Conservation (phyloP, 495 filamentous ascomycete genomes). For the Parathielavia appendiculata region DNA sequence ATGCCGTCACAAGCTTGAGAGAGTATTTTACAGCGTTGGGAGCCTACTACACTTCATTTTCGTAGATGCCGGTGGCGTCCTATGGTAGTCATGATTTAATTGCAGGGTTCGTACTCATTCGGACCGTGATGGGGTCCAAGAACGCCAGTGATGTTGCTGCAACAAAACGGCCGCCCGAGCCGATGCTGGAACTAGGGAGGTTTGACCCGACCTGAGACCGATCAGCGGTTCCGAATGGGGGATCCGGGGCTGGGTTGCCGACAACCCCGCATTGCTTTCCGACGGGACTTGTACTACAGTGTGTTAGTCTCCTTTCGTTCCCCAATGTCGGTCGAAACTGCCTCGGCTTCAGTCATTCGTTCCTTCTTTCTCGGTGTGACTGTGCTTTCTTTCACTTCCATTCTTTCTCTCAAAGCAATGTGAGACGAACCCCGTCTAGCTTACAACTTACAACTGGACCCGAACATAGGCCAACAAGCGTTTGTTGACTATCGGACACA, state of each 20-base stretch:
- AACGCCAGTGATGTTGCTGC: too few relatives aligned
- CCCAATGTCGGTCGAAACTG: neutral
- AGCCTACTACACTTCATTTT: too few relatives aligned
- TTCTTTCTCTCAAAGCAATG: neutral
- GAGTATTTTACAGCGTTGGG: too few relatives aligned
- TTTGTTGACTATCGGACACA: slow-evolving; percentile 1
- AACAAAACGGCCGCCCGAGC: neutral
- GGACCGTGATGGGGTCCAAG: too few relatives aligned
- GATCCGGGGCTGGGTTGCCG: slow-evolving; percentile 12
- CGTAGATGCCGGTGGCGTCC: too few relatives aligned
- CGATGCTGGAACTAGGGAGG: neutral
- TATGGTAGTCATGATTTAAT: too few relatives aligned
- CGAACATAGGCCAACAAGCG: neutral
- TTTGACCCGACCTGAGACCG: slow-evolving; percentile 7
- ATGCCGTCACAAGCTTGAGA: too few relatives aligned
- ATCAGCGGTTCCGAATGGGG: slow-evolving; percentile 7
- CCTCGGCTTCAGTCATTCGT: neutral
- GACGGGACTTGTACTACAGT: neutral
- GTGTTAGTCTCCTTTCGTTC: neutral
- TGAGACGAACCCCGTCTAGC: too few relatives aligned
- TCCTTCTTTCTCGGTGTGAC: neutral
- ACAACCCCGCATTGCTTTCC: slow-evolving; percentile 12
- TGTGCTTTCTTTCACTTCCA: neutral
- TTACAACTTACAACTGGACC: neutral
- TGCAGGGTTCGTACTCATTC: too few relatives aligned